Conservation (phyloP, 2,329 filamentous ascomycete species). For the Aspergillus arachidicola region DNA sequence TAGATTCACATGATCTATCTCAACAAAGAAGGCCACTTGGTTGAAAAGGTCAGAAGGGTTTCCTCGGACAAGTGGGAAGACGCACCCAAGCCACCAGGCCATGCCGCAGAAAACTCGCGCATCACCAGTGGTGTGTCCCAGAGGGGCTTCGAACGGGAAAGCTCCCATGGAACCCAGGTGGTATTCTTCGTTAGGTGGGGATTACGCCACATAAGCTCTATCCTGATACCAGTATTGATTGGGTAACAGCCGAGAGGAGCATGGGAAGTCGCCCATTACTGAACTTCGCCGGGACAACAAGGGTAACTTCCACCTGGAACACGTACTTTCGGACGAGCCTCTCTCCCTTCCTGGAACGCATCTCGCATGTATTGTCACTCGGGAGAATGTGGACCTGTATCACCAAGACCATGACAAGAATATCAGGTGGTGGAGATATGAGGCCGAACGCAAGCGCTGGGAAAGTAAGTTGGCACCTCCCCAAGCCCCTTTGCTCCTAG, state of each 20-base stretch:
- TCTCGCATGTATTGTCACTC: neutral
- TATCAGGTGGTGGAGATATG: neutral
- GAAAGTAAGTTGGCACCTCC: neutral
- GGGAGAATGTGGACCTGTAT: neutral
- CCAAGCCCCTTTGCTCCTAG: no score
- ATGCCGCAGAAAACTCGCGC: neutral
- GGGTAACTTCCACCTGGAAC: neutral
- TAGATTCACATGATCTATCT: conserved; percentile 1
- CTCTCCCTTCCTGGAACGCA: neutral
- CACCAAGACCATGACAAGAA: conserved; percentile 2
- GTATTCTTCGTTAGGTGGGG: neutral
- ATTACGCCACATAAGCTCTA: neutral
- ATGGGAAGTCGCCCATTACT: neutral
- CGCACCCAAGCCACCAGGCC: neutral
- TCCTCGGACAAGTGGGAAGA: neutral
- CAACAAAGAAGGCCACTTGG: neutral
- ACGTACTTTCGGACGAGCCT: neutral
- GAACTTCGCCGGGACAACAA: neutral
- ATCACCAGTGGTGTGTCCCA: neutral
- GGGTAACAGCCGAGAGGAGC: neutral
- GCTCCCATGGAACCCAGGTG: neutral
- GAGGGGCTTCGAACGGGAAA: neutral
- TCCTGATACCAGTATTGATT: no score
- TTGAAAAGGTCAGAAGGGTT: neutral
- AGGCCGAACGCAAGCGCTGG: neutral